Evolutionary conservation across 441 rosid species (phyloP).

Genomic region (Erodium moschatum): DNA sequence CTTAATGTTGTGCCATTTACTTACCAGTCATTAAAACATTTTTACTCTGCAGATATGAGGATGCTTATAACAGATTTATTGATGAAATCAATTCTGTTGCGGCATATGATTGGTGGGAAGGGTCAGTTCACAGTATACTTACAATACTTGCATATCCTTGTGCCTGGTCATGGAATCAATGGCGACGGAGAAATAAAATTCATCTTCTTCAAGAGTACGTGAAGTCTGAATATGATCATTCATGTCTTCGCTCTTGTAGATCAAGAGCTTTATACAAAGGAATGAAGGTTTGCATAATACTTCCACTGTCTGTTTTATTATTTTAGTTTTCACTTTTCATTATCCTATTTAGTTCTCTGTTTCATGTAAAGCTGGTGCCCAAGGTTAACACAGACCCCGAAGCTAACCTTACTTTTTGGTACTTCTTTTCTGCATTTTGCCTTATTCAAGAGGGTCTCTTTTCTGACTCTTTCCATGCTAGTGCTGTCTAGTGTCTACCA

Average conservation of each 20-base stretch:
- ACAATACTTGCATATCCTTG: constrained; percentile 87
- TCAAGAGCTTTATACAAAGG: constrained; percentile 97
- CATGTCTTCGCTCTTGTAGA: constrained; percentile 96
- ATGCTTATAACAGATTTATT: constrained; percentile 90
- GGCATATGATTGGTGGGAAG: constrained; percentile 99
- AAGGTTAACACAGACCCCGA: neutral
- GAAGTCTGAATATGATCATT: constrained; percentile 91
- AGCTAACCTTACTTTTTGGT: neutral
- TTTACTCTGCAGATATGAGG: constrained; percentile 68
- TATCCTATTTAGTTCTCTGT: neutral
- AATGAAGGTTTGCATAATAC: constrained; percentile 63
- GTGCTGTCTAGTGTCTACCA: neutral
- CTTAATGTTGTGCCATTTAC: constrained; percentile 9
- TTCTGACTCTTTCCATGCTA: neutral
- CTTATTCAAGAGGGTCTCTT: neutral
- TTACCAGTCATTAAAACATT: constrained; percentile 18
- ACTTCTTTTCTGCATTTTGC: neutral
- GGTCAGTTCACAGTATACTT: constrained; percentile 84
- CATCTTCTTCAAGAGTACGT: constrained; percentile 91
- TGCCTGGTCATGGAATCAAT: constrained; percentile 98
- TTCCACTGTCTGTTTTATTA: neutral
- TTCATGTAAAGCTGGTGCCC: too few relatives aligned
- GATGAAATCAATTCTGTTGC: constrained; percentile 93
- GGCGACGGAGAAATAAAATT: constrained; percentile 80
- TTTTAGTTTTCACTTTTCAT: neutral